Percentiles rank a stretch among this genome's conserved stretches.
phyloP scores from a whole-genome alignment of 768 basidiomycete species.

The Mycena galericulata region DNA sequence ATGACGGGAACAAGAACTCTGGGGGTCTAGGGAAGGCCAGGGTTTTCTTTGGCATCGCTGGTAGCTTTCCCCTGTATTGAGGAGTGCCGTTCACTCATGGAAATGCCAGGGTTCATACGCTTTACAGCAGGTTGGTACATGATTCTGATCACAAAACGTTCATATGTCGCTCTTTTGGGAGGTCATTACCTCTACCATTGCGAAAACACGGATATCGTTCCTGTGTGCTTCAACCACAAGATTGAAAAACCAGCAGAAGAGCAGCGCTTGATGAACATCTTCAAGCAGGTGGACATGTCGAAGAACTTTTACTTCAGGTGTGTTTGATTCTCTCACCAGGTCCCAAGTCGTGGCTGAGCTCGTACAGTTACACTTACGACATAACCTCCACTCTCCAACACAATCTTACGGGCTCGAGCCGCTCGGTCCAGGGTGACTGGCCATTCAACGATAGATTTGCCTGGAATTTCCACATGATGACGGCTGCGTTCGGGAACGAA shows the following conservation, averaged over 20 bases:
- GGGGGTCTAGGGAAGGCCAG: slow-evolving; percentile 88
- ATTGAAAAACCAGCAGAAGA: slow-evolving; percentile 91
- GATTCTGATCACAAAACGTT: slow-evolving; percentile 89
- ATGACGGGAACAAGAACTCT: slow-evolving; percentile 90
- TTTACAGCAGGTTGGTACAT: slow-evolving; percentile 98
- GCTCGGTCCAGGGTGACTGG: slow-evolving; percentile 61
- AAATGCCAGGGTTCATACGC: slow-evolving; percentile 80
- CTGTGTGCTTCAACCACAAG: slow-evolving; percentile 83
- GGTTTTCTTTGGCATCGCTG: slow-evolving; percentile 87
- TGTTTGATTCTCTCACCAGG: not conserved
- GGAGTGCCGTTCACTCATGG: not conserved
- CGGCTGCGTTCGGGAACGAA: slow-evolving; percentile 67
- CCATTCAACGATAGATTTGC: slow-evolving; percentile 90
- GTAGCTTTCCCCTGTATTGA: slow-evolving; percentile 49
- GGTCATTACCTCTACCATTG: slow-evolving; percentile 98
- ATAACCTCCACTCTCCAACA: slow-evolving; percentile 95
- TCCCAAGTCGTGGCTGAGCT: slow-evolving; percentile 16
- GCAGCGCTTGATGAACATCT: slow-evolving; percentile 87
- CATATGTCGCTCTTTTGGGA: slow-evolving; percentile 92
- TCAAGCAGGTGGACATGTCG: slow-evolving; percentile 97
- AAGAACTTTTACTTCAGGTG: slow-evolving; percentile 99
- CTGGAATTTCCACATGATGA: slow-evolving; percentile 94
- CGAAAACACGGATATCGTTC: slow-evolving; percentile 88
- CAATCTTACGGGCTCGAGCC: slow-evolving; percentile 78
- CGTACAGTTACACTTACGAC: slow-evolving; percentile 91